phyloP scores from a whole-genome alignment of 2,329 filamentous ascomycete genomes.

The Blumeria hordei region DNA sequence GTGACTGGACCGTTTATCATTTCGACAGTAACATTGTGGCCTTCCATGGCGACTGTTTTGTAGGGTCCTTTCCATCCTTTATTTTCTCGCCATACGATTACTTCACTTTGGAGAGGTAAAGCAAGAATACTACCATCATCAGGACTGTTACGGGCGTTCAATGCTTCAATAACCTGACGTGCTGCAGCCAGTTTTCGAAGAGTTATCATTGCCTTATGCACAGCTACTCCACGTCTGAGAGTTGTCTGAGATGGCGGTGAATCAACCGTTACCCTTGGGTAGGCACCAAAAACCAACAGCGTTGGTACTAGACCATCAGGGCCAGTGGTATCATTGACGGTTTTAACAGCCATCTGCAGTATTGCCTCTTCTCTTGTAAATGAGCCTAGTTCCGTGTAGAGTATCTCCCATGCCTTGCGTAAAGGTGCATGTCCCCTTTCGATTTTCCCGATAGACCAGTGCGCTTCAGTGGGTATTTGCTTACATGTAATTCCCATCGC shows the following conservation, averaged over 20 bases:
- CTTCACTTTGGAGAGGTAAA: background rate
- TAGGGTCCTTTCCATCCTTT: constrained; percentile 1
- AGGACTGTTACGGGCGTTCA: background rate
- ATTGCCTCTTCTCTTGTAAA: background rate
- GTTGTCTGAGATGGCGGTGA: background rate
- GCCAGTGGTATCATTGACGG: constrained; percentile 1
- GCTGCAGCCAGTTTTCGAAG: background rate
- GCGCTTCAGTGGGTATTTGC: background rate
- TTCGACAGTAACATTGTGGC: background rate
- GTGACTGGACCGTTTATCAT: background rate
- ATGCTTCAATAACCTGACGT: background rate
- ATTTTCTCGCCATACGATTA: background rate
- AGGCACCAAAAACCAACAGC: background rate
- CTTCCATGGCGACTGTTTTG: background rate
- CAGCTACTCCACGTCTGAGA: background rate
- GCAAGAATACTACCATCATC: background rate
- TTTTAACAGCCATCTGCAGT: background rate
- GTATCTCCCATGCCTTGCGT: background rate
- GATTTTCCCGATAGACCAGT: background rate
- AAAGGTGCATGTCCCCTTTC: background rate
- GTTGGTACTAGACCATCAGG: background rate
- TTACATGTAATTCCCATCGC: constrained; percentile 1
- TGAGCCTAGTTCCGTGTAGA: background rate
- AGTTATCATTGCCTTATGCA: background rate
- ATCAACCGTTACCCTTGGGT: background rate